Evolutionary conservation across 2,329 filamentous ascomycete species (phyloP), one percentile per base, ranked within the genome.

Genomic region (Ophiostoma himal-ulmi): DNA sequence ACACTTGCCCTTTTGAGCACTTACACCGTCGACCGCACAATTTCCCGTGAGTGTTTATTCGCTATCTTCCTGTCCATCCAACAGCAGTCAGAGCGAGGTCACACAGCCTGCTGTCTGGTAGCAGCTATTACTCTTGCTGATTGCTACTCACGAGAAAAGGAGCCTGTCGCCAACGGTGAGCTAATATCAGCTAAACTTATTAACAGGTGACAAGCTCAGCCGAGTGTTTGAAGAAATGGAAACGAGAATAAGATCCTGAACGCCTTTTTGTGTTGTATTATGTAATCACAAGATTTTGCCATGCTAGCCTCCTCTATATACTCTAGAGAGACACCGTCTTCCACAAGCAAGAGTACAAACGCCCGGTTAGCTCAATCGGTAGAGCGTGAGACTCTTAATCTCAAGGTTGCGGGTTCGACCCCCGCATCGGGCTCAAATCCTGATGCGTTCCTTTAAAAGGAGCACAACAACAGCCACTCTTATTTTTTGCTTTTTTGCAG

Each of bases 361-460:
- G 83, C 83, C 83, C 81, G 83, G 84, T 82, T 88, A 88, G 85
- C 85, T 88, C 85, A 88, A 87, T 88, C 85, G 85, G 85, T 89
- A 89, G 87, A 89, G 86, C 87, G 86, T 89, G 84, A 88, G 87
- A 89, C 87, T 89, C 87, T 86, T 85, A 85, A 84, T 76, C 75
- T 75, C 73, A 76, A 76, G 75, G 75, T 76, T 76, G 75, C 74
- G 75, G 75, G 75, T 76, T 76, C 75, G 82, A 83, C 81, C 81
- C 82, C 82, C 81, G 80, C 81, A 79, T 81, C 76, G 78, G 80
- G 80, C 80, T 81, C 79, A 80, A 80, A 77, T 80, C 79, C 79
- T 75, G 77, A 79, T 79, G 78, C 77, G 72, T 70, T 72, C 72
- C 65, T 37, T 20, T 17, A 13, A 22, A 17, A 62, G 57, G 22